Percentiles rank a stretch among this genome's conserved stretches.
Evolutionary conservation across 139 green algal genomes (phyloP).

Genomic region (Limnomonas spitsbergensis): DNA sequence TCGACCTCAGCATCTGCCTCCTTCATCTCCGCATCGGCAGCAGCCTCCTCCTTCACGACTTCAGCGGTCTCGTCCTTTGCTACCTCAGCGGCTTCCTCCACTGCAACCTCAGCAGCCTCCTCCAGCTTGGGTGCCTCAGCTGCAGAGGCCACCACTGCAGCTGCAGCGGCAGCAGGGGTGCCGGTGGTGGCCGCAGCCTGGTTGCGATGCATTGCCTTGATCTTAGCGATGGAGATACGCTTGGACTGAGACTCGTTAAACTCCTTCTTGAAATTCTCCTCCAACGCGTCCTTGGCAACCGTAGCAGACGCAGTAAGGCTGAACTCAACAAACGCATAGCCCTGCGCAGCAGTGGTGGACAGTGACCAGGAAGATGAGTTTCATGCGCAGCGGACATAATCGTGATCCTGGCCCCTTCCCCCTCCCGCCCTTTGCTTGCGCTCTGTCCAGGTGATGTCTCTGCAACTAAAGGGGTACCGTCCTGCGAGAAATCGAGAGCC

Average conservation of each 20-base stretch:
- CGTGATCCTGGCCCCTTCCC: too few relatives aligned
- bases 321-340: conserved; percentile 66
- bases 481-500: too few relatives aligned
- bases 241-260: background rate
- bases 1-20: conserved; percentile 12
- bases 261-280: conserved; percentile 26
- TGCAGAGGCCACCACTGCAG: background rate
- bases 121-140: background rate
- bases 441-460: too few relatives aligned
- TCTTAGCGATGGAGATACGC: background rate
- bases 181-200: background rate
- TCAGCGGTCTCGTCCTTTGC: background rate
- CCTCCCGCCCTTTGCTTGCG: too few relatives aligned
- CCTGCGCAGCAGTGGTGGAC: too few relatives aligned
- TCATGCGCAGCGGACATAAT: too few relatives aligned
- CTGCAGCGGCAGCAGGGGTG: background rate
- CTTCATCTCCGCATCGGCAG: background rate
- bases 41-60: background rate
- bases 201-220: background rate
- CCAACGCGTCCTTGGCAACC: conserved; percentile 45
- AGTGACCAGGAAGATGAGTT: too few relatives aligned
- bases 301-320: conserved; percentile 30
- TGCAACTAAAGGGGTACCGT: too few relatives aligned
- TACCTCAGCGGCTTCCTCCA: background rate
- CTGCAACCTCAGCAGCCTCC: background rate